These are phyloP conservation scores for Beauveria brongniartii DNA, from an alignment of 2,329 filamentous ascomycete species.

Conservation along the genomic window DNA sequence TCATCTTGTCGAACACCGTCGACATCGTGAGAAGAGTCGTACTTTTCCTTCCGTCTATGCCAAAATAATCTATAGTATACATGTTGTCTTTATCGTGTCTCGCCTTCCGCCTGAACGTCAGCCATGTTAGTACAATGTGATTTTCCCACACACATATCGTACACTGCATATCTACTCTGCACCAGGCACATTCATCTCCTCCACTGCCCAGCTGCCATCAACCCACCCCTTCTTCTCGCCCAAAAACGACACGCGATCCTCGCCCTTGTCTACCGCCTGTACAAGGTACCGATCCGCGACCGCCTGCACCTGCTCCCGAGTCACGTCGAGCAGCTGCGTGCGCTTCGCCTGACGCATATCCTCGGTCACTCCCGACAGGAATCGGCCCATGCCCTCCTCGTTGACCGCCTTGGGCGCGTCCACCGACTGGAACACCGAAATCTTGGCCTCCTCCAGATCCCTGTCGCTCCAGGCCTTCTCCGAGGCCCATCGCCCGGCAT, in stretches of 20 bases:
- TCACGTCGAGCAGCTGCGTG: constrained; percentile 81
- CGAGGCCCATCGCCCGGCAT: constrained; percentile 73
- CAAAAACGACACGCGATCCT: constrained; percentile 63
- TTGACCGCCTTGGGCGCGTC: constrained; percentile 86
- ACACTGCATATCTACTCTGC: constrained; percentile 19
- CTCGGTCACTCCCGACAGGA: constrained; percentile 76
- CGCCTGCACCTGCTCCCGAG: constrained; percentile 66
- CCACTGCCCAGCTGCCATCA: constrained; percentile 63
- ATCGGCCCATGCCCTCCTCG: constrained; percentile 77
- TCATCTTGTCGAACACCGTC: constrained; percentile 19
- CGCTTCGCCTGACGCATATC: constrained; percentile 83
- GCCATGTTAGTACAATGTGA: not conserved
- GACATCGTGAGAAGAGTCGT: constrained; percentile 10
- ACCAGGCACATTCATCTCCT: constrained; percentile 61
- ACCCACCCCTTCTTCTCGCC: constrained; percentile 79
- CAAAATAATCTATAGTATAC: constrained; percentile 7
- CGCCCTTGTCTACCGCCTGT: constrained; percentile 49
- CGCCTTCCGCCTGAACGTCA: too few species aligned
- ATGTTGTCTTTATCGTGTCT: not conserved
- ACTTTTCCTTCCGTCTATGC: constrained; percentile 9
- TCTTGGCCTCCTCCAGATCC: constrained; percentile 92
- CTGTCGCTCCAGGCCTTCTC: constrained; percentile 73
- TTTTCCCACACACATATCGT: not conserved
- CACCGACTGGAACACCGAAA: constrained; percentile 84
- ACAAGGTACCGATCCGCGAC: constrained; percentile 79